These are phyloP conservation scores for Panaeolus cyanescens DNA, from an alignment of 768 basidiomycete genomes.

Conservation along the genomic window DNA sequence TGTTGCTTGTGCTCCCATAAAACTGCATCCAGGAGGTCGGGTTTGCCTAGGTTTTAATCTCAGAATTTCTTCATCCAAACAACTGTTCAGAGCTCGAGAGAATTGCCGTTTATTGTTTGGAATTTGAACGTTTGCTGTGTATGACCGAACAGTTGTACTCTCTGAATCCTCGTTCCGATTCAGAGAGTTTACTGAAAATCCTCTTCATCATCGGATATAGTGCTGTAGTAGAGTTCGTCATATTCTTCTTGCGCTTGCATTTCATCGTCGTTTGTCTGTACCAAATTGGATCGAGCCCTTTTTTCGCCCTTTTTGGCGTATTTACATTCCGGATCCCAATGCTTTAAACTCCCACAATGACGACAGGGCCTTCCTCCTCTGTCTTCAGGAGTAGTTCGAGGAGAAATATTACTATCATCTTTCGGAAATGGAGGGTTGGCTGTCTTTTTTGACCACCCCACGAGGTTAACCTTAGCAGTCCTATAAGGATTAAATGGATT, in stretches of 20 bases:
- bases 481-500: not conserved
- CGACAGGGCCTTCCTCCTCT: constrained; percentile 26
- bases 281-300: constrained; percentile 20
- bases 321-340: constrained; percentile 31
- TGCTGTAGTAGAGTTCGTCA: constrained; percentile 24
- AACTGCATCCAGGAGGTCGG: constrained; percentile 31
- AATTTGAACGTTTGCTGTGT: no score
- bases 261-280: constrained; percentile 9
- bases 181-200: no score
- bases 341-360: constrained; percentile 31
- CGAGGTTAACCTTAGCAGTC: not conserved
- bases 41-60: constrained; percentile 19
- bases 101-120: no score
- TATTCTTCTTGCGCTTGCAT: constrained; percentile 25
- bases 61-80: constrained; percentile 6
- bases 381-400: constrained; percentile 13
- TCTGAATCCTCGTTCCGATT: no score
- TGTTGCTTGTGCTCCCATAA: constrained; percentile 31
- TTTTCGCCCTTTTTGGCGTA: constrained; percentile 15
- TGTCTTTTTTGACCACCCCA: constrained; percentile 3
- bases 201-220: constrained; percentile 11
- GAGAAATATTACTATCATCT: constrained; percentile 19
- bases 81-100: no score
- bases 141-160: no score
- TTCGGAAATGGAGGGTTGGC: constrained; percentile 19